Evolutionary conservation across 2,329 filamentous ascomycete genomes (phyloP), one percentile per base, ranked within the genome.

Genomic region (Onygenales sp.): DNA sequence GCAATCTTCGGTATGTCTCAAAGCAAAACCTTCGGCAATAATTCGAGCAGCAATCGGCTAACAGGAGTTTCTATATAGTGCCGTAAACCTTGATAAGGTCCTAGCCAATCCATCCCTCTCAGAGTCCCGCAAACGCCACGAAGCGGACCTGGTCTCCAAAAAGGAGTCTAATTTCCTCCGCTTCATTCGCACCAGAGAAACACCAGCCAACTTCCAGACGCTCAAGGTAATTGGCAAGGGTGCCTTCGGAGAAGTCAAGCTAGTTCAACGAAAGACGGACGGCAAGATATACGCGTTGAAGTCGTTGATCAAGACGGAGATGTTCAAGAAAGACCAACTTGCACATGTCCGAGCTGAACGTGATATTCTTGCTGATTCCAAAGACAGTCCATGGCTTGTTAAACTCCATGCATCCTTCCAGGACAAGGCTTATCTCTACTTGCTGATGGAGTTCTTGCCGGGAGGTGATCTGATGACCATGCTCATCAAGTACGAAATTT

Each of bases 401-500:
- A 98, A 96, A 78, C 83, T 98, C 58, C 95, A 89, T 75, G 96
- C 93, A 10, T 97, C 93, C 0, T 98, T 98, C 78, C 93, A 98
- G 73, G 93, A 98, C 69, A 80, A 82, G 45, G 92, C 93, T 60
- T 98, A 96, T 75, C 78, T 98, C 38, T 98, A 98, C 77, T 93
- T 98, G 85, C 79, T 98, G 57, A 98, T 98, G 93, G 93, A 98
- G 73, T 98, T 97, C 73, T 80, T 98, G 70, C 93, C 93, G 7
- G 93, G 93, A 71, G 93, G 93, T 71, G 93, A 98, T 75, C 73
- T 98, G 69, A 98, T 98, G 93, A 98, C 93, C 3, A 98, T 98
- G 93, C 79, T 98, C 62, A 98, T 98, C 77, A 98, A 97, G 79
- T 98, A 98, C 67, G 93, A 98, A 70, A 96, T 98, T 69, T 98